phyloP scores from a whole-genome alignment of 148 eudicot species.

The Fagopyrum homotropicum region DNA sequence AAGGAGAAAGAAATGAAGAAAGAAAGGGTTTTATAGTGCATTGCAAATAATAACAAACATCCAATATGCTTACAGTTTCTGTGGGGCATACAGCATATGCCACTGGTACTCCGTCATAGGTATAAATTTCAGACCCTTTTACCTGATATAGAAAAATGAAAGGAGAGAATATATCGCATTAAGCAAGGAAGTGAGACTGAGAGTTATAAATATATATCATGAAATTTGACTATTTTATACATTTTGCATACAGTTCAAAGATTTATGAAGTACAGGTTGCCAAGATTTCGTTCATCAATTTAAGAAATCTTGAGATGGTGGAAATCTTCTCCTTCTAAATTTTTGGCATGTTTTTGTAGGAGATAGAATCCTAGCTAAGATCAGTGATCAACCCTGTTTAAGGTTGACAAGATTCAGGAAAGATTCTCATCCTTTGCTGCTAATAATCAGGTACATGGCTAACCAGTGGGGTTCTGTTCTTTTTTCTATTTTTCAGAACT shows the following conservation, averaged over 20 bases:
- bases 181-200: not conserved
- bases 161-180: not conserved
- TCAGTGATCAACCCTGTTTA: not conserved
- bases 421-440: not conserved
- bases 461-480: not conserved
- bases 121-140: conserved; percentile 72
- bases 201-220: not conserved
- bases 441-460: not conserved
- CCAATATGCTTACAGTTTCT: conserved; percentile 61
- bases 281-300: not conserved
- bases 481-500: not conserved
- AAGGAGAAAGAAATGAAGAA: not conserved
- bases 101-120: conserved; percentile 60
- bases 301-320: not conserved
- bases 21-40: not conserved
- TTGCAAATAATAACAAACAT: not conserved
- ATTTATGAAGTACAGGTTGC: not conserved
- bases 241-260: not conserved
- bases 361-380: not conserved
- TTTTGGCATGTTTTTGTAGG: not conserved
- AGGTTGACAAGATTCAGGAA: not conserved
- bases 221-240: not conserved
- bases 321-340: not conserved
- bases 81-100: conserved; percentile 70
- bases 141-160: conserved; percentile 40